A percentile compares a stretch with the other conserved stretches of the same genome.
phyloP scores from a whole-genome alignment of 106 monocot genomes.

The Platanthera guangdongensis region DNA sequence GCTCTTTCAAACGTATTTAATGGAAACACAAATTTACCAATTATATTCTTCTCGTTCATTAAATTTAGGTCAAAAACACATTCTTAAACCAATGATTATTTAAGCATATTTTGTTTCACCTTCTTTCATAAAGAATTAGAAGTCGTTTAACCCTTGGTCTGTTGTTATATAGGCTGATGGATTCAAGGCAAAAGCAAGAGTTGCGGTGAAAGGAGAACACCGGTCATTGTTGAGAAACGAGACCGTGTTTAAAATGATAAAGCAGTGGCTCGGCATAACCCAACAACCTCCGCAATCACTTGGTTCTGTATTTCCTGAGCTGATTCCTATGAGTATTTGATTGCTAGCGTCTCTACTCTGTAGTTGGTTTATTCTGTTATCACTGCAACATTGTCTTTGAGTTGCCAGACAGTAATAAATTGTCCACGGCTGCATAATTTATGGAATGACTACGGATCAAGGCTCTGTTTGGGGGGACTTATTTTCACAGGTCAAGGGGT shows the following conservation, averaged over 20 bases:
- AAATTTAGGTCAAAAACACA: neutral
- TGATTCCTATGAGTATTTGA: neutral
- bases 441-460: no score
- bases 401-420: no score
- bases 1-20: no score
- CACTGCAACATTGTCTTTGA: no score
- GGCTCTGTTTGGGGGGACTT: no score
- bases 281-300: neutral
- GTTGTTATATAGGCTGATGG: neutral
- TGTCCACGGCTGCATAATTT: no score
- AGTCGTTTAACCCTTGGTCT: neutral
- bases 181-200: neutral
- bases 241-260: neutral
- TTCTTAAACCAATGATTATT: neutral
- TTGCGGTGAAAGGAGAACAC: neutral
- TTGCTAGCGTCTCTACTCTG: no score
- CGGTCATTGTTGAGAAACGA: slow-evolving; percentile 3
- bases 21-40: no score
- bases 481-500: no score
- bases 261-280: neutral
- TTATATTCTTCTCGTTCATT: neutral
- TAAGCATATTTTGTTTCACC: neutral
- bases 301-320: neutral
- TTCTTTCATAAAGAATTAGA: neutral
- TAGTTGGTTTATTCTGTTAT: no score